Conservation (phyloP, 179 eudicot genomes). For the Amaranthus tricolor region DNA sequence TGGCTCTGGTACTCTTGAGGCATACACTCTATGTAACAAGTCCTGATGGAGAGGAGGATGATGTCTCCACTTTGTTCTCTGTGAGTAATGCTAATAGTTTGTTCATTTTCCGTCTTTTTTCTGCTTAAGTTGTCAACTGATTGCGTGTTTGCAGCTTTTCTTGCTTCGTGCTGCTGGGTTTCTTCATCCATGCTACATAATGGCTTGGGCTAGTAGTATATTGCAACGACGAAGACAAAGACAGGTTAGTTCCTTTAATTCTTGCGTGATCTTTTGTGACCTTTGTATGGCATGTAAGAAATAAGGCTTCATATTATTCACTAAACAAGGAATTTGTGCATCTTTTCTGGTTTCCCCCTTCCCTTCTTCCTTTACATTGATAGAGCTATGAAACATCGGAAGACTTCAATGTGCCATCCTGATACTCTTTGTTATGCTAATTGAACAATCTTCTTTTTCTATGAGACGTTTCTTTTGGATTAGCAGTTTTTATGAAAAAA, state of each 20-base stretch:
- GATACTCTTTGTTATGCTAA: no score
- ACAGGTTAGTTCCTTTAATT: conserved; percentile 42
- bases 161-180: conserved; percentile 77
- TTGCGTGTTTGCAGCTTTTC: conserved; percentile 56
- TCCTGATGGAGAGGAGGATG: conserved; percentile 69
- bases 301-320: no score
- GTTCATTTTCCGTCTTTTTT: background rate
- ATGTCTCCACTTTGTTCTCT: conserved; percentile 74
- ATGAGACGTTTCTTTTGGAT: no score
- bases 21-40: conserved; percentile 64
- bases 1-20: conserved; percentile 80
- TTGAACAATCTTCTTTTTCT: no score
- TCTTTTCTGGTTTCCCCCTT: no score
- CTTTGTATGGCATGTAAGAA: no score
- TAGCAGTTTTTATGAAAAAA: no score
- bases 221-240: conserved; percentile 73
- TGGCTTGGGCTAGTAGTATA: conserved; percentile 79
- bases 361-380: no score
- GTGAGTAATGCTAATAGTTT: conserved; percentile 42
- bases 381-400: no score
- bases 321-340: no score
- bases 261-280: no score
- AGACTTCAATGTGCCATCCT: no score
- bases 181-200: conserved; percentile 66
- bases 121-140: conserved; percentile 6